These are phyloP conservation scores for Ramaria rubella DNA, from an alignment of 768 basidiomycete genomes.

Conservation along the genomic window DNA sequence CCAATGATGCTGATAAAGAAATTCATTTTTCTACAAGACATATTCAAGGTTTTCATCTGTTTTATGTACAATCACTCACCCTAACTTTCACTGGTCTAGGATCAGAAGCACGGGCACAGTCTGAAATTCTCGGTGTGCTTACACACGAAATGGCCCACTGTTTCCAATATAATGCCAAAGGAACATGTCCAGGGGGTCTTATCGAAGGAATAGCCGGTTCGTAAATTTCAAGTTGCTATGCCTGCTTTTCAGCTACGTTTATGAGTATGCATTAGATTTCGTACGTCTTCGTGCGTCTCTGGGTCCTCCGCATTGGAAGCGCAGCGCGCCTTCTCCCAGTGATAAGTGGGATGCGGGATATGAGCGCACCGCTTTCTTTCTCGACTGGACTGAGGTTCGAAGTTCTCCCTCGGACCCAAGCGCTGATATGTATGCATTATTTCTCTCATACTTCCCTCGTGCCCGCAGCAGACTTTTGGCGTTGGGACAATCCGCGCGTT, in stretches of 20 bases:
- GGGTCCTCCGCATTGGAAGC: conserved; percentile 66
- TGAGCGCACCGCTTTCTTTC: conserved; percentile 65
- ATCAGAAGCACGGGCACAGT: conserved; percentile 33
- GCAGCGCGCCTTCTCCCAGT: conserved; percentile 25
- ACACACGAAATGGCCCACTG: conserved; percentile 76
- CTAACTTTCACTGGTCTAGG: conserved; percentile 13
- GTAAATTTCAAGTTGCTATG: conserved; percentile 10
- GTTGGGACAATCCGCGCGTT: conserved; percentile 49
- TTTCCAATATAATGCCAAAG: conserved; percentile 60
- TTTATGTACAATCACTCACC: neutral
- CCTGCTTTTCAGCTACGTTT: neutral
- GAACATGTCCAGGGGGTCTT: conserved; percentile 59
- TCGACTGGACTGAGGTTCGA: conserved; percentile 45
- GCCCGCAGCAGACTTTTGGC: conserved; percentile 42
- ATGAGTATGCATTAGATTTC: conserved; percentile 43
- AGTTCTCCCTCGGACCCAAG: neutral
- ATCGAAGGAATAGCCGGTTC: conserved; percentile 76
- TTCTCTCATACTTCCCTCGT: neutral
- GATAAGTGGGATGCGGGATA: conserved; percentile 73
- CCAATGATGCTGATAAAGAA: conserved; percentile 50
- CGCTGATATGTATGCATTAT: neutral
- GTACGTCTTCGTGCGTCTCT: conserved; percentile 56
- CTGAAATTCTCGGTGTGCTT: conserved; percentile 68
- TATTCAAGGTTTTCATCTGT: conserved; percentile 29
- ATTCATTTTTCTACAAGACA: conserved; percentile 68